Evolutionary conservation across 345 rosid species (phyloP).

Genomic region (Orychophragmus violaceus): DNA sequence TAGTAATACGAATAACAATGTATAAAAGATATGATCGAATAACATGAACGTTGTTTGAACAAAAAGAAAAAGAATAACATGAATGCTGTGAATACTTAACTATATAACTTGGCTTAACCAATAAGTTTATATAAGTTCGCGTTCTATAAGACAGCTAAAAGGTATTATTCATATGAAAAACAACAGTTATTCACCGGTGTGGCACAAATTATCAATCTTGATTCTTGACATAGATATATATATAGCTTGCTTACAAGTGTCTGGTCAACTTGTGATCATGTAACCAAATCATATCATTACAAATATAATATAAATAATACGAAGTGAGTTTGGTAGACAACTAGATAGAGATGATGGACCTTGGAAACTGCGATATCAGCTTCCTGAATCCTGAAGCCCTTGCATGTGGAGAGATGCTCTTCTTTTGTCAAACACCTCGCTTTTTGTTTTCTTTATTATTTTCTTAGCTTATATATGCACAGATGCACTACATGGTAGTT

Average conservation of each 20-base stretch:
- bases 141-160: not conserved
- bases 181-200: not conserved
- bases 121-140: not conserved
- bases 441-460: not conserved
- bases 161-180: not conserved
- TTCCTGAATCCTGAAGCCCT: constrained; percentile 25
- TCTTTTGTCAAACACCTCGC: constrained; percentile 25
- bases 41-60: too few species aligned
- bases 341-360: constrained; percentile 17
- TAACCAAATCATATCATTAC: not conserved
- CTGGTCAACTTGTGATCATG: not conserved
- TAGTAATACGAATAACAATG: not conserved
- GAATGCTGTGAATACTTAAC: not conserved
- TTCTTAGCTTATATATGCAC: not conserved
- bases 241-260: not conserved
- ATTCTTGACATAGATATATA: not conserved
- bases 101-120: not conserved
- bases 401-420: constrained; percentile 35
- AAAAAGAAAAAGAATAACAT: too few species aligned
- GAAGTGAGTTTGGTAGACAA: constrained; percentile 19
- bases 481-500: not conserved
- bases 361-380: constrained; percentile 27
- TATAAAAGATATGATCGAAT: too few species aligned
- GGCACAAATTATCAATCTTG: constrained; percentile 9
- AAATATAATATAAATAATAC: not conserved